phyloP scores from a whole-genome alignment of 2,329 filamentous ascomycete genomes.

The Cadophora luteo-olivacea region DNA sequence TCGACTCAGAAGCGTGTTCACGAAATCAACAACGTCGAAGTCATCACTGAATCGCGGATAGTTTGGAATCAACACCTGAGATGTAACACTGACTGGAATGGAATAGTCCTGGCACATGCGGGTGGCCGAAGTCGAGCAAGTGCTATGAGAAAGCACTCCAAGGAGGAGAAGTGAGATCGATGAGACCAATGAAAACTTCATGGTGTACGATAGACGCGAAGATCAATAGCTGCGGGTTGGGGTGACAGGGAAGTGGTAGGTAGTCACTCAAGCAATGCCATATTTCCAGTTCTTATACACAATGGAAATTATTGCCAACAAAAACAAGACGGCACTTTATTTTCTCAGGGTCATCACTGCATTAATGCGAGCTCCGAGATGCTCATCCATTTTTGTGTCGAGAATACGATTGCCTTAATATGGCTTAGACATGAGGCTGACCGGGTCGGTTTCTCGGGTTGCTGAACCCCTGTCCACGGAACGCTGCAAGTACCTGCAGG shows the following conservation, averaged over 20 bases:
- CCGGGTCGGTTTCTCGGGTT: constrained; percentile 2
- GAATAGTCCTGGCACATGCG: constrained; percentile 4
- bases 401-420: not conserved
- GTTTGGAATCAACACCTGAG: not conserved
- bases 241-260: not conserved
- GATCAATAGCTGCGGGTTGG: not conserved
- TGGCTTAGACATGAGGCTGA: constrained; percentile 5
- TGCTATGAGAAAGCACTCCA: not conserved
- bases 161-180: not conserved
- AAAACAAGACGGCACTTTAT: not conserved
- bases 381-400: not conserved
- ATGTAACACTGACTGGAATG: not conserved
- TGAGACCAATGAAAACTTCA: constrained; percentile 9
- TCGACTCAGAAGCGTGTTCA: constrained; percentile 4
- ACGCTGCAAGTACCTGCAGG: not conserved
- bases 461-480: not conserved
- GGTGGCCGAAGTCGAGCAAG: not conserved
- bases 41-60: constrained; percentile 17
- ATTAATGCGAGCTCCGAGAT: not conserved
- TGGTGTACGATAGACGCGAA: not conserved
- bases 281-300: not conserved
- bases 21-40: constrained; percentile 24
- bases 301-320: not conserved
- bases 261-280: not conserved
- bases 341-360: not conserved